Evolutionary conservation across 805 yeast species (phyloP).

Genomic region (Pichia heedii): DNA sequence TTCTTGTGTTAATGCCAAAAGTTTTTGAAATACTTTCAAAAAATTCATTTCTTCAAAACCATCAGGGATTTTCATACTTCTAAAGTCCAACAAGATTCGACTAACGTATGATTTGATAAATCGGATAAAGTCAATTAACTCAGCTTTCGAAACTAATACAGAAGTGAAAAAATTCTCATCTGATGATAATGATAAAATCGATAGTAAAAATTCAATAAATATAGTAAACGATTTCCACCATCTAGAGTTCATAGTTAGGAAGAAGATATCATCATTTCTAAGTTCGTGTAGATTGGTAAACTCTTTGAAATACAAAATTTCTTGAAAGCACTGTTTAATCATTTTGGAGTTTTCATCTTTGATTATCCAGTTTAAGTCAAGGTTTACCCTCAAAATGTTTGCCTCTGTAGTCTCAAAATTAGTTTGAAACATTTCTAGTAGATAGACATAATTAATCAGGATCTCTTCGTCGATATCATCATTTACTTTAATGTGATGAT

Average conservation of each 20-base stretch:
- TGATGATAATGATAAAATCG: slow-evolving; percentile 1
- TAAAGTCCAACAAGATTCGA: background rate
- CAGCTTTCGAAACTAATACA: background rate
- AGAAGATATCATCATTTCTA: background rate
- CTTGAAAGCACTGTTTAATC: background rate
- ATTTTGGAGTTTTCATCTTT: background rate
- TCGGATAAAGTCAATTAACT: background rate
- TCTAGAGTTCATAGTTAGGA: background rate
- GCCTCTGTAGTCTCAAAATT: background rate
- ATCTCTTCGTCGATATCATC: too few species aligned
- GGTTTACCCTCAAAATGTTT: background rate
- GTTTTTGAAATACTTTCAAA: background rate
- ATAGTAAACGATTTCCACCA: slow-evolving; percentile 1
- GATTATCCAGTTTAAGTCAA: slow-evolving; percentile 5
- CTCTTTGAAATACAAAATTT: background rate
- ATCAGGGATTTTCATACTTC: background rate
- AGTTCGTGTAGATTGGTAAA: background rate
- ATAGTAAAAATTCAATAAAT: slow-evolving; percentile 3
- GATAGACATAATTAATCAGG: background rate
- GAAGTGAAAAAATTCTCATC: slow-evolving; percentile 1
- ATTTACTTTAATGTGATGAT: too few species aligned
- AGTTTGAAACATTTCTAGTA: slow-evolving; percentile 1
- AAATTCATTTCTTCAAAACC: background rate
- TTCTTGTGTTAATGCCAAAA: slow-evolving; percentile 41
- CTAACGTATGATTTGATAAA: slow-evolving; percentile 2